Evolutionary conservation across 352 stramenopile species (phyloP).

Genomic region (Phytophthora palmivora): DNA sequence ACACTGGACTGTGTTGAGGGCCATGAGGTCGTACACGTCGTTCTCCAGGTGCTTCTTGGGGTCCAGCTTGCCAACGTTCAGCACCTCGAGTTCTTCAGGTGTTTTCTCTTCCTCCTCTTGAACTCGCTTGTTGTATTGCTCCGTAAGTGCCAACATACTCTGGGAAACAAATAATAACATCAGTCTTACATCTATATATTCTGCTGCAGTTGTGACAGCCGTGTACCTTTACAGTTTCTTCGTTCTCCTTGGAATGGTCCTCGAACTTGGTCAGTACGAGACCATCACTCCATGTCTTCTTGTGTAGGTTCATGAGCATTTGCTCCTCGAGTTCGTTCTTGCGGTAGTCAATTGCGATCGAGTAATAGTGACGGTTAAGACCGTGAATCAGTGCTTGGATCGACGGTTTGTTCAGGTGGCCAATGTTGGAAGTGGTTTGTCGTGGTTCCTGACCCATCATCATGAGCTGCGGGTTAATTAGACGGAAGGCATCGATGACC

Average conservation of each 20-base stretch:
- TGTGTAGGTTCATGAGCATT: slow-evolving; percentile 99
- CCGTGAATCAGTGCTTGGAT: slow-evolving; percentile 99
- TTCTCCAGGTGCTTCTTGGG: slow-evolving; percentile 94
- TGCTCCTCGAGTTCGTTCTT: slow-evolving; percentile 99
- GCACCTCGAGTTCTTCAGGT: slow-evolving; percentile 95
- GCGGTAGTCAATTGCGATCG: slow-evolving; percentile 96
- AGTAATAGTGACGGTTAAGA: slow-evolving; percentile 99
- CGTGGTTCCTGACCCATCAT: slow-evolving; percentile 98
- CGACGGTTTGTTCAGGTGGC: slow-evolving; percentile 98
- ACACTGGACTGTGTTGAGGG: slow-evolving; percentile 98
- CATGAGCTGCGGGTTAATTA: slow-evolving; percentile 99
- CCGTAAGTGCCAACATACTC: slow-evolving; percentile 95
- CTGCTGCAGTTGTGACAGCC: too few species aligned
- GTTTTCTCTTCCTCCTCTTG: slow-evolving; percentile 98
- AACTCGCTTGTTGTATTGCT: slow-evolving; percentile 97
- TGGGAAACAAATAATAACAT: slow-evolving; percentile 74
- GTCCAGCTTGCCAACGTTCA: slow-evolving; percentile 98
- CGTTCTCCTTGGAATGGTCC: slow-evolving; percentile 93
- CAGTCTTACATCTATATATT: neutral
- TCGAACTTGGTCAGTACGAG: slow-evolving; percentile 97
- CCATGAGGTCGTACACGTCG: slow-evolving; percentile 98
- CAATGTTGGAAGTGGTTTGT: slow-evolving; percentile 99
- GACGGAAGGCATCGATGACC: slow-evolving; percentile 99
- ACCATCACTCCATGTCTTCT: slow-evolving; percentile 97
- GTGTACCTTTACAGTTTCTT: slow-evolving; percentile 90